Conservation (phyloP, 2,329 filamentous ascomycete species). For the Berkeleyomyces rouxiae region DNA sequence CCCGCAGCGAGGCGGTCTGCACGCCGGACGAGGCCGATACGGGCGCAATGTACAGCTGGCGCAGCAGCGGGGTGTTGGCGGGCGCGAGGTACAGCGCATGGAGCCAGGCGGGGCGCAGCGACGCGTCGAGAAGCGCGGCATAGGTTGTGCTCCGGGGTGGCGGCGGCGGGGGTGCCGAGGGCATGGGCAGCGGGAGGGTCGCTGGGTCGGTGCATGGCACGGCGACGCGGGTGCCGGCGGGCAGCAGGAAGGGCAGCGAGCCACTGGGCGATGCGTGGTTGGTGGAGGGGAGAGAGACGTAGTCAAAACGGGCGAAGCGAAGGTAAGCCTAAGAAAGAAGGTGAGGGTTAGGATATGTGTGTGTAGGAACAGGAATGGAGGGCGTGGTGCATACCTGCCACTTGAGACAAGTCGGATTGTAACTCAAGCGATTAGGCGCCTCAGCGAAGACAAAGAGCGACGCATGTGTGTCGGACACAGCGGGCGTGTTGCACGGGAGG, state of each 20-base stretch:
- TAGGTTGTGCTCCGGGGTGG: slow-evolving; percentile 51
- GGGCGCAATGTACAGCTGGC: slow-evolving; percentile 52
- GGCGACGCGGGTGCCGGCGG: slow-evolving; percentile 22
- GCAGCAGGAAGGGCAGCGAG: slow-evolving; percentile 72
- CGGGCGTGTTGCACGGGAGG: slow-evolving; percentile 44
- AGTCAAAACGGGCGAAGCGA: slow-evolving; percentile 54
- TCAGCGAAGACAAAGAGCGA: slow-evolving; percentile 65
- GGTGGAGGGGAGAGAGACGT: slow-evolving; percentile 53
- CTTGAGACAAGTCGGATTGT: slow-evolving; percentile 84
- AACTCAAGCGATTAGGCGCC: slow-evolving; percentile 51
- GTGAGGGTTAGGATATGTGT: not conserved
- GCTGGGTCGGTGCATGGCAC: slow-evolving; percentile 35
- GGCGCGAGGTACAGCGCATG: slow-evolving; percentile 65
- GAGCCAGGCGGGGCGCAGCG: slow-evolving; percentile 73
- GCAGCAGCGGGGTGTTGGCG: slow-evolving; percentile 50
- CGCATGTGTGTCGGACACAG: slow-evolving; percentile 26
- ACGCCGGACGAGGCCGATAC: slow-evolving; percentile 45
- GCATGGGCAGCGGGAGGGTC: slow-evolving; percentile 37
- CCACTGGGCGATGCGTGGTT: slow-evolving; percentile 90
- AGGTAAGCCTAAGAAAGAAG: slow-evolving; percentile 51
- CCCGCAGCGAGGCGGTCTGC: slow-evolving; percentile 41
- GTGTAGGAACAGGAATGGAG: not conserved
- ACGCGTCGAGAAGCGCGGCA: slow-evolving; percentile 56
- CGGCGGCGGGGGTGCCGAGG: slow-evolving; percentile 21
- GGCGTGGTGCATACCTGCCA: slow-evolving; percentile 57